Conservation (phyloP, 164 flowering plant species). For the Magnolia kwangsiensis region DNA sequence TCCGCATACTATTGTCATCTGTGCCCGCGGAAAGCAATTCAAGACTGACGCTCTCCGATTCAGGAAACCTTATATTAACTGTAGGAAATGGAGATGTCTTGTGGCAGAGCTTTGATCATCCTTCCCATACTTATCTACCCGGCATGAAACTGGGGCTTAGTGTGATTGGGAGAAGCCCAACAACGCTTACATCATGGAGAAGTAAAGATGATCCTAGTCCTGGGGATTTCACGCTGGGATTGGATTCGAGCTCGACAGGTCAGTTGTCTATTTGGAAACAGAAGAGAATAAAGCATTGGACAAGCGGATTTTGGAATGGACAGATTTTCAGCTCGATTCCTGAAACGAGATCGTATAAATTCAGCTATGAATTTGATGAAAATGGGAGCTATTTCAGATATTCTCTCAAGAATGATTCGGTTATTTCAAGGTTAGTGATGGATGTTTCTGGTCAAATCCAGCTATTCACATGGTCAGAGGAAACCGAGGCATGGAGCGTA, state of each 20-base stretch:
- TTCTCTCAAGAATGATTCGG: not conserved
- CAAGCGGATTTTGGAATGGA: not conserved
- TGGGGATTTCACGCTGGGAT: not conserved
- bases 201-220: constrained; percentile 2
- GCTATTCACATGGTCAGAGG: not conserved
- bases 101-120: constrained; percentile 20
- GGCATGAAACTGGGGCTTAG: constrained; percentile 13
- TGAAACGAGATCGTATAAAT: not conserved
- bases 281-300: not conserved
- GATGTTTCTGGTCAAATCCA: not conserved
- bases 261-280: not conserved
- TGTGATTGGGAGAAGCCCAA: not conserved
- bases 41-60: not conserved
- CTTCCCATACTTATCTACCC: constrained; percentile 8
- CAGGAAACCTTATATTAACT: constrained; percentile 5
- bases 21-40: no score
- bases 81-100: not conserved
- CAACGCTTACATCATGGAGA: not conserved
- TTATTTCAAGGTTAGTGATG: not conserved
- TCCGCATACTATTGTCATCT: not conserved
- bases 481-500: not conserved
- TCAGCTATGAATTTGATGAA: not conserved
- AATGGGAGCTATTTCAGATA: not conserved
- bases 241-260: not conserved
- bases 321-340: not conserved